phyloP scores from a whole-genome alignment of 345 rosid species.

The Salix suchowensis region DNA sequence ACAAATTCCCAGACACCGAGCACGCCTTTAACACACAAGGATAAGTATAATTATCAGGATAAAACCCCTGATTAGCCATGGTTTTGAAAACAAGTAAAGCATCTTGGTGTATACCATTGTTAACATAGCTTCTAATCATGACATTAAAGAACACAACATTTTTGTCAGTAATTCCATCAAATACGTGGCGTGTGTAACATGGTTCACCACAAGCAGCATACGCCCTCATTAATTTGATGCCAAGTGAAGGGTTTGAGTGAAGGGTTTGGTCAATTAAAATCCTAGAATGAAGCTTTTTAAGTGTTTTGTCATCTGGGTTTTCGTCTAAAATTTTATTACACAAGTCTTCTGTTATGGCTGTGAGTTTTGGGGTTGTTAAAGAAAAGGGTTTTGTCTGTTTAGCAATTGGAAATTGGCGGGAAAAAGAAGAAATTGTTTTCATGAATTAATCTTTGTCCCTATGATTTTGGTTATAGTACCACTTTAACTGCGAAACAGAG shows the following conservation, averaged over 20 bases:
- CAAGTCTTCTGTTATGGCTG: slow-evolving; percentile 24
- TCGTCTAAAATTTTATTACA: slow-evolving; percentile 44
- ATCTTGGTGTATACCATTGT: slow-evolving; percentile 38
- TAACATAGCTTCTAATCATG: slow-evolving; percentile 69
- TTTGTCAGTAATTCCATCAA: slow-evolving; percentile 61
- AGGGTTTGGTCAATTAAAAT: slow-evolving; percentile 29
- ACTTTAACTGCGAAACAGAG: too few species aligned
- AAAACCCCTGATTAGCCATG: slow-evolving; percentile 36
- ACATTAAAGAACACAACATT: slow-evolving; percentile 66
- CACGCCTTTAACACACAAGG: slow-evolving; percentile 74
- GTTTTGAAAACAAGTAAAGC: slow-evolving; percentile 41
- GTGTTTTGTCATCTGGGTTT: slow-evolving; percentile 45
- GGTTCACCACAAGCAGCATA: slow-evolving; percentile 47
- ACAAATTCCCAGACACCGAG: slow-evolving; percentile 47
- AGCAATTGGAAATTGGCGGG: slow-evolving; percentile 26
- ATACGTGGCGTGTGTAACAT: slow-evolving; percentile 47
- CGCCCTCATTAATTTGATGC: slow-evolving; percentile 58
- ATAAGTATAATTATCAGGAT: slow-evolving; percentile 62
- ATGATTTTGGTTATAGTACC: background rate
- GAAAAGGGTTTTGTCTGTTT: slow-evolving; percentile 11
- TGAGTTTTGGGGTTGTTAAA: slow-evolving; percentile 7
- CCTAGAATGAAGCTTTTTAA: slow-evolving; percentile 42
- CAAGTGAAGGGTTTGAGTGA: slow-evolving; percentile 38
- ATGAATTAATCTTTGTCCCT: slow-evolving; percentile 18
- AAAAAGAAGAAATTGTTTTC: slow-evolving; percentile 33